These are phyloP conservation scores for Scedosporium aurantiacum DNA, from an alignment of 2,329 filamentous ascomycete genomes.

Conservation along the genomic window DNA sequence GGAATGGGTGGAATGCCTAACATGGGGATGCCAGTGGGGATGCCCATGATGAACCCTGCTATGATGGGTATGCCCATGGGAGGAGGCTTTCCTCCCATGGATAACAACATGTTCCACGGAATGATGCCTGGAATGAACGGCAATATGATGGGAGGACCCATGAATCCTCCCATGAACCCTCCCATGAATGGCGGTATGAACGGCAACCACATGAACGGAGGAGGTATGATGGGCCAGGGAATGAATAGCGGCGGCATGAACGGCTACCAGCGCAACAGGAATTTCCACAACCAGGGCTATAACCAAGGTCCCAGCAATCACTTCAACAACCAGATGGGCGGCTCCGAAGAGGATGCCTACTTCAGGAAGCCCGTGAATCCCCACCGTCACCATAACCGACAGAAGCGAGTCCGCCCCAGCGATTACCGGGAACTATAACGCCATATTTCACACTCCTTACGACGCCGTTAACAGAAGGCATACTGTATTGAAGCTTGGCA, in stretches of 20 bases:
- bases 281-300: slow-evolving; percentile 16
- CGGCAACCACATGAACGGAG: slow-evolving; percentile 16
- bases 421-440: slow-evolving; percentile 75
- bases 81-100: slow-evolving; percentile 17
- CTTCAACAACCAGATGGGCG: slow-evolving; percentile 32
- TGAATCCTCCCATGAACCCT: slow-evolving; percentile 24
- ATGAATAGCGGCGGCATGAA: slow-evolving; percentile 21
- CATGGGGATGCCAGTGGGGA: slow-evolving; percentile 24
- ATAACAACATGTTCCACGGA: slow-evolving; percentile 14
- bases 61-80: slow-evolving; percentile 27
- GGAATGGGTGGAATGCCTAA: slow-evolving; percentile 27
- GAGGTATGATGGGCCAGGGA: slow-evolving; percentile 22
- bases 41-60: slow-evolving; percentile 12
- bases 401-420: slow-evolving; percentile 69
- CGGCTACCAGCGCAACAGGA: slow-evolving; percentile 7
- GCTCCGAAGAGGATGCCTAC: slow-evolving; percentile 71
- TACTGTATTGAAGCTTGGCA: too few species aligned
- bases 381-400: slow-evolving; percentile 74
- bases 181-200: slow-evolving; percentile 13
- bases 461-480: too few species aligned
- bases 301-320: slow-evolving; percentile 11
- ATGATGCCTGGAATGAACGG: slow-evolving; percentile 15
- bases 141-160: slow-evolving; percentile 15
- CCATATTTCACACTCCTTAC: neutral
- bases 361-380: slow-evolving; percentile 94